Percentiles rank a stretch among this genome's conserved stretches.
These are phyloP conservation scores for Avicennia marina DNA, from an alignment of 257 asterid species.

Conservation along the genomic window DNA sequence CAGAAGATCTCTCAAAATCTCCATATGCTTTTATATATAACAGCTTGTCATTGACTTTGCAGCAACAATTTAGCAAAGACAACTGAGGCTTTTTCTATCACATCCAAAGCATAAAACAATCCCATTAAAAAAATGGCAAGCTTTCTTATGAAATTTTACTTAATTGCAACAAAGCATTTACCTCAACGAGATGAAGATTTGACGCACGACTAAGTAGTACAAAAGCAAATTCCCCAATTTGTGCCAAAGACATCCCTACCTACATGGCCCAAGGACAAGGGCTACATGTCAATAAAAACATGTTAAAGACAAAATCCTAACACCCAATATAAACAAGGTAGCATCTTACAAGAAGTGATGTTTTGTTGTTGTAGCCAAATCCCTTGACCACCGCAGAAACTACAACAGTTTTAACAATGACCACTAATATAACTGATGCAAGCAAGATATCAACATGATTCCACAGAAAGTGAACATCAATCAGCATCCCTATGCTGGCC, in stretches of 20 bases:
- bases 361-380: constrained; percentile 94
- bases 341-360: constrained; percentile 74
- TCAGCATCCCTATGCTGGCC: constrained; percentile 99
- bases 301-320: constrained; percentile 13
- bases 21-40: background rate
- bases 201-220: constrained; percentile 98
- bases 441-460: constrained; percentile 93
- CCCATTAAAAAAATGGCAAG: no score
- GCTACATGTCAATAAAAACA: constrained; percentile 30
- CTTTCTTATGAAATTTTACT: no score
- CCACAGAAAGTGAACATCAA: constrained; percentile 97
- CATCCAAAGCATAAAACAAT: no score
- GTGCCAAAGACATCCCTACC: constrained; percentile 99
- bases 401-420: constrained; percentile 71
- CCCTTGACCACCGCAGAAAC: constrained; percentile 88
- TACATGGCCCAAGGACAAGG: constrained; percentile 24
- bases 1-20: background rate
- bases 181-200: constrained; percentile 98
- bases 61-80: background rate
- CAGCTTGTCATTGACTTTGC: background rate
- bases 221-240: constrained; percentile 98
- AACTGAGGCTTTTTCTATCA: background rate
- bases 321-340: constrained; percentile 14
- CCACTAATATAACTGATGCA: constrained; percentile 94
- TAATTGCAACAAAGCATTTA: constrained; percentile 30